These are phyloP conservation scores for Hortaea sp. DNA, from an alignment of 2,329 filamentous ascomycete species.

Conservation along the genomic window DNA sequence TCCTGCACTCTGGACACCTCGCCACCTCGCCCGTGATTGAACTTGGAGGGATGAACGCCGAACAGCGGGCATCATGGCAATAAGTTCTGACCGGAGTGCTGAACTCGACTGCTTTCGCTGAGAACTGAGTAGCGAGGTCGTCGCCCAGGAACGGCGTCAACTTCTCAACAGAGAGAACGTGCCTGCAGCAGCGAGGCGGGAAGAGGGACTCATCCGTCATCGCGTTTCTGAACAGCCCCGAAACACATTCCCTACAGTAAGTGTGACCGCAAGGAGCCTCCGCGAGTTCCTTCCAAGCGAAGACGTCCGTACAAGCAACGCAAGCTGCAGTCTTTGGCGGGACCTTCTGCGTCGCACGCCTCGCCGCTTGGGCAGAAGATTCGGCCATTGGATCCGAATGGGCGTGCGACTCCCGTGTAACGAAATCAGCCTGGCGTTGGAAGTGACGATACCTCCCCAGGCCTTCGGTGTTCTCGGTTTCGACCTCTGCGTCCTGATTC, in stretches of 20 bases:
- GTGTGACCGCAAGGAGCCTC: slow-evolving; percentile 3
- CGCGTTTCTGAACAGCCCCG: slow-evolving; percentile 31
- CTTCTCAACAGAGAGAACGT: slow-evolving; percentile 28
- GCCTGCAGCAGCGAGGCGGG: slow-evolving; percentile 43
- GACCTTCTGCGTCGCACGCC: not conserved
- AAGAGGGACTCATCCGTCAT: slow-evolving; percentile 41
- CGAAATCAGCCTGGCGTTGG: not conserved
- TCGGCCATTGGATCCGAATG: not conserved
- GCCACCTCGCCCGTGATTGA: slow-evolving; percentile 27
- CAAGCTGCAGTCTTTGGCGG: not conserved
- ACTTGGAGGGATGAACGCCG: slow-evolving; percentile 32
- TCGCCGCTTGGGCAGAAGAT: not conserved
- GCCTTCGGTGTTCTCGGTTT: not conserved
- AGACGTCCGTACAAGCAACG: not conserved
- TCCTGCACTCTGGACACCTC: slow-evolving; percentile 32
- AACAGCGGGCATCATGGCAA: slow-evolving; percentile 36
- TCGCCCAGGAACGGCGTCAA: slow-evolving; percentile 26
- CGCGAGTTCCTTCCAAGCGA: not conserved
- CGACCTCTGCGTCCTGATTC: not conserved
- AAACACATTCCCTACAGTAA: slow-evolving; percentile 43
- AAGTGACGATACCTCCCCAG: not conserved
- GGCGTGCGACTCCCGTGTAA: not conserved
- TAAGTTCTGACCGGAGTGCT: slow-evolving; percentile 39
- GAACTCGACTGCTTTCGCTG: slow-evolving; percentile 38
- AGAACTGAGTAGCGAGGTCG: slow-evolving; percentile 26